phyloP scores from a whole-genome alignment of 768 basidiomycete species.

The Terana coerulea region DNA sequence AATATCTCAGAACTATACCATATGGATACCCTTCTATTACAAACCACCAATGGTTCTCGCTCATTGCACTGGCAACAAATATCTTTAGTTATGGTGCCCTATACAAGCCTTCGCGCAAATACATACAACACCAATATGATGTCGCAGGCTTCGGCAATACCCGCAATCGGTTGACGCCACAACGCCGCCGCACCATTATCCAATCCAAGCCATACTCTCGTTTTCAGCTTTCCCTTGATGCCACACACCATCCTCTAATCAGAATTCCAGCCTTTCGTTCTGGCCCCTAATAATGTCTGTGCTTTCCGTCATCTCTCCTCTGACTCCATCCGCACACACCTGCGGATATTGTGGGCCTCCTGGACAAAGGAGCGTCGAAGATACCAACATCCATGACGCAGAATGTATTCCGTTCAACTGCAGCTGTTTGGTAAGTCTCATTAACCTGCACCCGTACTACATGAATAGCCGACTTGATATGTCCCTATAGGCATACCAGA shows the following conservation, averaged over 20 bases:
- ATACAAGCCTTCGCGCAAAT: too few relatives aligned
- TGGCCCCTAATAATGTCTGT: background rate
- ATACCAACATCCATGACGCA: constrained; percentile 46
- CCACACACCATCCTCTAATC: too few relatives aligned
- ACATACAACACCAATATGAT: too few relatives aligned
- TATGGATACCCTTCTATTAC: background rate
- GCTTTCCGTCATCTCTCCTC: constrained; percentile 17
- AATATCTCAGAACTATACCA: background rate
- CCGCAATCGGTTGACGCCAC: too few relatives aligned
- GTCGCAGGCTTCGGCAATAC: too few relatives aligned
- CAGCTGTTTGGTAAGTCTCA: constrained; percentile 45
- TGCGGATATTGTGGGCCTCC: constrained; percentile 70
- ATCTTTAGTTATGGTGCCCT: too few relatives aligned
- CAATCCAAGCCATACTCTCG: too few relatives aligned
- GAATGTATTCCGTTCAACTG: constrained; percentile 47
- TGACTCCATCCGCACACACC: constrained; percentile 29
- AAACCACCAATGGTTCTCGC: too few relatives aligned
- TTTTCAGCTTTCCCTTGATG: too few relatives aligned
- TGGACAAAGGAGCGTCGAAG: constrained; percentile 39
- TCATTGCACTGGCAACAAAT: too few relatives aligned
- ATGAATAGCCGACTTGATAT: background rate
- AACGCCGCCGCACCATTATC: too few relatives aligned
- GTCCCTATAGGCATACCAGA: constrained; percentile 60
- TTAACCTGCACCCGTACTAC: background rate
- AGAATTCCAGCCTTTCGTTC: too few relatives aligned